These are phyloP conservation scores for Striga asiatica DNA, from an alignment of 257 asterid genomes.

Conservation along the genomic window DNA sequence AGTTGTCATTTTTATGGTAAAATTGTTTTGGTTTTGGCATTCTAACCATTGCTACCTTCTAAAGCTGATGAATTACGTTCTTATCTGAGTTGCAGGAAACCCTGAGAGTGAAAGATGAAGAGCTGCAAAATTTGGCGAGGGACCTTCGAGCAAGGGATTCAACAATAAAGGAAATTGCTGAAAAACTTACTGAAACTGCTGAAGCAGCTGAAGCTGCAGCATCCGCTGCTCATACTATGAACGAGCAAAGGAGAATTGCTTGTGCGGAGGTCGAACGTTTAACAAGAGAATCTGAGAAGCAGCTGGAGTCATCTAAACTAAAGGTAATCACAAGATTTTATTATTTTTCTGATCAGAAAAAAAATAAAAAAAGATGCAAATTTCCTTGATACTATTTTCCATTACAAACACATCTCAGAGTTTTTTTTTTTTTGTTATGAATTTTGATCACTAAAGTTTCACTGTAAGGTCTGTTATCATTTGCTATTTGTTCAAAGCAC, in stretches of 20 bases:
- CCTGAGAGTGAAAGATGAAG: constrained; percentile 94
- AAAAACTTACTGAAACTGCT: constrained; percentile 84
- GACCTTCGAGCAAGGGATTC: constrained; percentile 88
- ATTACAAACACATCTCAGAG: too few species aligned
- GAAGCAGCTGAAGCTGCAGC: constrained; percentile 98
- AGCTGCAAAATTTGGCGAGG: constrained; percentile 83
- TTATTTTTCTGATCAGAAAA: not conserved
- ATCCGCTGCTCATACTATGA: constrained; percentile 88
- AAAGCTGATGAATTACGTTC: not conserved
- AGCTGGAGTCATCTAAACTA: constrained; percentile 37
- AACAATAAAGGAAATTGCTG: constrained; percentile 77
- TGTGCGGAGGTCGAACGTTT: constrained; percentile 67
- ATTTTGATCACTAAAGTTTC: too few species aligned
- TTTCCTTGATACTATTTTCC: too few species aligned
- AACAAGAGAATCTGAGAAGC: constrained; percentile 50
- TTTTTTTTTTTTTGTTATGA: too few species aligned
- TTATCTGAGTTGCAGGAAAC: constrained; percentile 60
- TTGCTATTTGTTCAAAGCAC: too few species aligned
- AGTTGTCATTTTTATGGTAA: not conserved
- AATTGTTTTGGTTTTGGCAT: not conserved
- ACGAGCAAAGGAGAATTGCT: constrained; percentile 88
- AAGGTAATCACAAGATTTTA: constrained; percentile 30
- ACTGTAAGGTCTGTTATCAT: too few species aligned
- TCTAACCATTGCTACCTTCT: not conserved
- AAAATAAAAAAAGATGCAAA: not conserved